Evolutionary conservation across 805 yeast genomes (phyloP), one percentile per base, ranked within the genome.

Genomic region (Candida ovalis): DNA sequence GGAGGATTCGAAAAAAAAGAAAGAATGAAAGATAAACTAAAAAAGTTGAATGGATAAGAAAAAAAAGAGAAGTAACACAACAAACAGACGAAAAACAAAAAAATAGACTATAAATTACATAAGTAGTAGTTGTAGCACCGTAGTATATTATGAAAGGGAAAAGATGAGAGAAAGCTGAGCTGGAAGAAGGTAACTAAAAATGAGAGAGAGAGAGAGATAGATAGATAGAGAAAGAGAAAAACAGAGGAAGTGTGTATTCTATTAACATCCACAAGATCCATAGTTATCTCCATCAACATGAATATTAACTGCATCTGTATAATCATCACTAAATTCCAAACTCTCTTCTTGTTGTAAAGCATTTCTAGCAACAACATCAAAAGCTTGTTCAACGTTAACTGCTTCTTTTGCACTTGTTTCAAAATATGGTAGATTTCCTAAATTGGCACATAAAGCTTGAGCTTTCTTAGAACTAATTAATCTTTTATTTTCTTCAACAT

Each of bases 381-480:
- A 92, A 2, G 98, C 98, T 60, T 86, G 83, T 62, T 91, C 97
- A 32, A 92, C 96, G 58, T 95, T 95, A 43, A 91, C 88, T 15
- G 94, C 90, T 66, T 90, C 97, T 72, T 92, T 94, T 18, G 99
- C 99, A 74, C 94, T 84, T n/a, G 99, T 92, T 68, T 92, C 96
- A 63, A 94, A 92, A 51, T 91, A 82, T 3, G 99, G 98, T 52
- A 90, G 75, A 54, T 90, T 88, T 58, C 62, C 81, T 71, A 64
- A 77, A 53, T 72, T 76, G 22, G 63, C 59, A 52, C 70, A 66
- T 42, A 69, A 50, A 42, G 73, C 69, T 51, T 72, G 70, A 45
- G 80, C 76, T 57, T 78, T 78, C 64, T 79, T 79, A 40, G 73
- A 72, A 22, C 78, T 73, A 17, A 84, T 86, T 40, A 82, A 82